Conservation (phyloP, 2,329 filamentous ascomycete genomes). For the Ophiognomonia clavigignenti-juglandacearum region DNA sequence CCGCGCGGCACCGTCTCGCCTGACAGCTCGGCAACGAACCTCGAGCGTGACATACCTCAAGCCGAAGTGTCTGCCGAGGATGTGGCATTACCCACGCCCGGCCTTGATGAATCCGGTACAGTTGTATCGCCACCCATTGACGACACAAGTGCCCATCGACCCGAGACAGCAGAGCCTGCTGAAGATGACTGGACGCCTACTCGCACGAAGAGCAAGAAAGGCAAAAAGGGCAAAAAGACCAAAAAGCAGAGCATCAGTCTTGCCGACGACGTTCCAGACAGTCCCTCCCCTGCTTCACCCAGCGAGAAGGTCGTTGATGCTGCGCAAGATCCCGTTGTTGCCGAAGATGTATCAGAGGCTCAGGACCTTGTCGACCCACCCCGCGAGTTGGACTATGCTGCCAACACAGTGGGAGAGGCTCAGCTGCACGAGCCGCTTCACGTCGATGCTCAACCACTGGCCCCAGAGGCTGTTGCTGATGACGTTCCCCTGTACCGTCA, state of each 20-base stretch:
- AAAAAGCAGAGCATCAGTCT: conserved; percentile 20
- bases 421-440: neutral
- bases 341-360: neutral
- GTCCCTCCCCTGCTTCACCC: neutral
- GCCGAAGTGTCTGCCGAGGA: neutral
- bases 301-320: conserved; percentile 13
- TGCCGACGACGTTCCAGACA: conserved; percentile 18
- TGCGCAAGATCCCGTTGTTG: neutral
- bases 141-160: neutral
- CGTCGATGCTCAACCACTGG: neutral
- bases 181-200: conserved; percentile 19
- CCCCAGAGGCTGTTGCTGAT: neutral
- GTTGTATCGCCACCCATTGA: neutral
- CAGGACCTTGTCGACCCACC: neutral
- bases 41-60: neutral
- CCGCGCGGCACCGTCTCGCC: too few relatives aligned
- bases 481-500: neutral
- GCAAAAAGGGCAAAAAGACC: conserved; percentile 27
- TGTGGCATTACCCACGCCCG: neutral
- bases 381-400: neutral
- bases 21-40: too few relatives aligned
- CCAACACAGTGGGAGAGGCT: neutral
- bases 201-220: conserved; percentile 21
- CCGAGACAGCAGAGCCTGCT: neutral
- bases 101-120: neutral